phyloP scores from a whole-genome alignment of 164 flowering plant species.

The Stephania cephalantha region DNA sequence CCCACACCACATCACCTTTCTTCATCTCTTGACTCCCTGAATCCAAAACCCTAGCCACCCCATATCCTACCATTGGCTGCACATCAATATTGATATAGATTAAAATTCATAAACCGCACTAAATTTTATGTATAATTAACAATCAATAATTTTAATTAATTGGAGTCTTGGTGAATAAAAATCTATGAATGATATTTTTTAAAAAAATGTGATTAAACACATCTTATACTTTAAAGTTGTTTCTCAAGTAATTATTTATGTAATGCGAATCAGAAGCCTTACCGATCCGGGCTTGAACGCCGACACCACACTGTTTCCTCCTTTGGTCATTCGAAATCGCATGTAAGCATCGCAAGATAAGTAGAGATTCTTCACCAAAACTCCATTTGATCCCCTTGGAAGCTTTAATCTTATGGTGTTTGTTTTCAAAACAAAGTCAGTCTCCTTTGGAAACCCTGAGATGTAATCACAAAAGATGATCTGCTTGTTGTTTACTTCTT shows the following conservation, averaged over 20 bases:
- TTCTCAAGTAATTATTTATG: too few species aligned
- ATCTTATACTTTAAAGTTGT: too few species aligned
- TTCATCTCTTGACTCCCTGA: constrained; percentile 34
- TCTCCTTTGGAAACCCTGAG: constrained; percentile 19
- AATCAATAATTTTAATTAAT: too few species aligned
- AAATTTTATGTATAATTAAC: too few species aligned
- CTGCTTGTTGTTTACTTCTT: constrained; percentile 22
- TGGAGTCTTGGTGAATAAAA: too few species aligned
- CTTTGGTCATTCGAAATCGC: constrained; percentile 11
- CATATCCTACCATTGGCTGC: constrained; percentile 22
- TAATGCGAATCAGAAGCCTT: background rate
- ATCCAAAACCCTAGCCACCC: constrained; percentile 40
- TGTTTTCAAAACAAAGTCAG: constrained; percentile 18
- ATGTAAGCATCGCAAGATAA: constrained; percentile 28
- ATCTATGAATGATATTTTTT: too few species aligned
- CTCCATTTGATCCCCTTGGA: constrained; percentile 14
- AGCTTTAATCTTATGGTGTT: constrained; percentile 13
- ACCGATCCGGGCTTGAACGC: constrained; percentile 18
- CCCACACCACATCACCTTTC: constrained; percentile 55
- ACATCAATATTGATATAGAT: background rate
- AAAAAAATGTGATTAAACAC: too few species aligned
- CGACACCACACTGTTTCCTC: background rate
- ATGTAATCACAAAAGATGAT: constrained; percentile 21
- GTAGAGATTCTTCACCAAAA: constrained; percentile 28
- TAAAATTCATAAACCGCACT: too few species aligned